Evolutionary conservation across 345 rosid species (phyloP), one percentile per base, ranked within the genome.

Genomic region (Lenwebbia sp.): DNA sequence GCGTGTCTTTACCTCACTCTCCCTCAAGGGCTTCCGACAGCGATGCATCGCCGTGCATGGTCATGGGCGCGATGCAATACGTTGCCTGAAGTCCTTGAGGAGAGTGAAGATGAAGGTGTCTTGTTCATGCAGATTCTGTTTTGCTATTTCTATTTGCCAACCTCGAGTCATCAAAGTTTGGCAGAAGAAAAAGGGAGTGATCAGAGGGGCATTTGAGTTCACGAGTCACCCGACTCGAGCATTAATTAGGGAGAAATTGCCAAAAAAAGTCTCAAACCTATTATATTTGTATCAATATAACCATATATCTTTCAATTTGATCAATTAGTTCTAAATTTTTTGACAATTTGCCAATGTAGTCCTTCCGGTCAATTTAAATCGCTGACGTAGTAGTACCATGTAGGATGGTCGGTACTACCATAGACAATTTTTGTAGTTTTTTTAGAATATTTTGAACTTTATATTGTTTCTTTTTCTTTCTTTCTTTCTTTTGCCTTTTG

Each of bases 11-110:
- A 87, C 70, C 87, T 85, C 90, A 90, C 90, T 89, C 91, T 91
- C 90, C 90, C 89, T 91, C 93, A 85, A 90, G 85, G 90, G 88
- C 91, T 90, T 91, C 91, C 65, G 84, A 81, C 44, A 81, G 82
- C 37, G 85, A 57, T 30, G 70, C 40, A 44, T 37, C 25, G 40
- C 13, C 2, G 33, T 5, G 41, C 10, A 21, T 54, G 57, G 57
- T 54, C 25, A 21, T 7, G 25, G 25, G 10, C 4, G 10, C 57
- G 10, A 54, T 54, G 57, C 57, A 8, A 21, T 19, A 37, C 47
- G 47, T 70, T 70, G 78, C 47, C 26, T 33, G 89, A 83, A 82
- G 52, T 47, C 87, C 74, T 44, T 30, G 41, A 87, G 89, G 90
- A 84, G 90, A 89, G 89, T 88, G 90, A 82, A 86, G 47, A 87